Evolutionary conservation across 148 eudicot species (phyloP), one percentile per base, ranked within the genome.

Genomic region (Fagopyrum esculentum): DNA sequence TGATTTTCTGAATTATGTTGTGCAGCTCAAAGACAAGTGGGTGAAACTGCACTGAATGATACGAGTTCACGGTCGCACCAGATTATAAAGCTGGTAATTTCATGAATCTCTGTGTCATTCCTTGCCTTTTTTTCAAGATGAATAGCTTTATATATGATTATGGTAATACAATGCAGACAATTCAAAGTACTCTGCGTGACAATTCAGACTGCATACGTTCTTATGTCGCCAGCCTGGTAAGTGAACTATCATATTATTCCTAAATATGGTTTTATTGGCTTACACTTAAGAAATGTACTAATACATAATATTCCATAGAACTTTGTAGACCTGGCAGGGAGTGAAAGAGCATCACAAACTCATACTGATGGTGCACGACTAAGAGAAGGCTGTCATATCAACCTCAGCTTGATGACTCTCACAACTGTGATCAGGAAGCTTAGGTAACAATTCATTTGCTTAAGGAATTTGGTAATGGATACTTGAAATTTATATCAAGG

Each of bases 1-100:
- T 75, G 22, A 16, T 48, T 6, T 0, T 45, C 9, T 68, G 13
- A 69, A 45, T 74, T 10, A 40, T 79, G 50, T 35, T 35, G 80
- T 80, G 71, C 83, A 95, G 98, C 97, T 75, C 98, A 95, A 85
- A 89, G 98, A 76, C 97, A 92, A 85, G 97, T 95, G 50, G 98
- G 98, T 51, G 98, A 95, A 84, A 95, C 98, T 71, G 93, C 97
- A 49, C 85, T 95, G 0, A 95, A 95, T 71, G 98, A 95, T 73
- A 86, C 74, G 30, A 95, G 97, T 71, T 95, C 97, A 6, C 81
- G 98, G 75, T 95, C 98, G 51, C 98, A 95, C 85, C 97, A 92
- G 82, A 95, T 95, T 66, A 94, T 94, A 69, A 86, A 96, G 83
- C 89, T 94, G 97, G 98, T 89, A 26, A 73, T 1, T 22, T 56